Conservation (phyloP, 2,329 filamentous ascomycete species). For the Sporothrix sp. region DNA sequence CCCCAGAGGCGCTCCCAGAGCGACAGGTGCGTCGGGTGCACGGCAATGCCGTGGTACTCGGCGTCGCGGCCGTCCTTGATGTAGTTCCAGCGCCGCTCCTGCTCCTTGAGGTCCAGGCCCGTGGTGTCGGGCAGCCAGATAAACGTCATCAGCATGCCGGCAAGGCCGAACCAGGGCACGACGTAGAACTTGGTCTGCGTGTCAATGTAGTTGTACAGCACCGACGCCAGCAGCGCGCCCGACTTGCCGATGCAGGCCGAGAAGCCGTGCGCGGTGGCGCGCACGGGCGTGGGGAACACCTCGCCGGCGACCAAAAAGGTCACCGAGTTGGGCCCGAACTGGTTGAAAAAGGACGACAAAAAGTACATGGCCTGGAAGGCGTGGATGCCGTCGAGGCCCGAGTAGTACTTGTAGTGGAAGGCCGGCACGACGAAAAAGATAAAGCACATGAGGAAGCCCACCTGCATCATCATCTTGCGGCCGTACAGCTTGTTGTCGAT, state of each 20-base stretch:
- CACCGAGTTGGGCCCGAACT: slow-evolving; percentile 92
- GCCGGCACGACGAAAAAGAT: slow-evolving; percentile 86
- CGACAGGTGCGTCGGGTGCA: slow-evolving; percentile 81
- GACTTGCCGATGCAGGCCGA: slow-evolving; percentile 86
- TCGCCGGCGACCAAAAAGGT: slow-evolving; percentile 95
- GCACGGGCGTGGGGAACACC: slow-evolving; percentile 90
- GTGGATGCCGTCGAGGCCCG: slow-evolving; percentile 57
- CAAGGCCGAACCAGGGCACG: slow-evolving; percentile 90
- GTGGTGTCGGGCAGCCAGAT: slow-evolving; percentile 95
- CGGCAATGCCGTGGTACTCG: slow-evolving; percentile 88
- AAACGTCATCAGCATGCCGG: slow-evolving; percentile 70
- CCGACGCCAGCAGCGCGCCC: slow-evolving; percentile 74
- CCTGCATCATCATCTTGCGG: slow-evolving; percentile 90
- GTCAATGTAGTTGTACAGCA: slow-evolving; percentile 92
- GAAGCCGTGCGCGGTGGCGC: slow-evolving; percentile 88
- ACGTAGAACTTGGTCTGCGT: slow-evolving; percentile 79
- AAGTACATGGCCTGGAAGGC: slow-evolving; percentile 99
- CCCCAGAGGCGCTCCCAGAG: slow-evolving; percentile 77
- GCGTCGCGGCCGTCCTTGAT: slow-evolving; percentile 66
- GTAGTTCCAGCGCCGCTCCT: slow-evolving; percentile 86
- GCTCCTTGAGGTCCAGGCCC: slow-evolving; percentile 91
- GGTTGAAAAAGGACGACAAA: slow-evolving; percentile 96
- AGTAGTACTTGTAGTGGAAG: slow-evolving; percentile 83
- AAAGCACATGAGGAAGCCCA: slow-evolving; percentile 90
- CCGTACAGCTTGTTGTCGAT: slow-evolving; percentile 97